Conservation (phyloP, 768 basidiomycete species). For the Termitomyces sp. region DNA sequence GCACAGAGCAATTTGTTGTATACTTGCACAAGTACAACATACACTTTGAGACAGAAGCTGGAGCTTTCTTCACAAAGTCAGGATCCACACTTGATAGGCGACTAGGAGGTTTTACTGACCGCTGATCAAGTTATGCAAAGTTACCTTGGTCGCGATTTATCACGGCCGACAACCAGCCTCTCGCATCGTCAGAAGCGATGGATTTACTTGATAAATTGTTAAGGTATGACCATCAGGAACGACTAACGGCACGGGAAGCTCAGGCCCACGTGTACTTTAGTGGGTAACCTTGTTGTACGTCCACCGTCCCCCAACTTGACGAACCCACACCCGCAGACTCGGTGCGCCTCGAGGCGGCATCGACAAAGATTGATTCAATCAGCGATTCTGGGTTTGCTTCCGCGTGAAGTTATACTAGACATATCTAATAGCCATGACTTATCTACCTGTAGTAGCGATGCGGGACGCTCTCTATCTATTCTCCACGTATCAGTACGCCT, state of each 20-base stretch:
- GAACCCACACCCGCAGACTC: conserved; percentile 28
- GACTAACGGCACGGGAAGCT: conserved; percentile 62
- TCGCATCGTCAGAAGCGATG: conserved; percentile 56
- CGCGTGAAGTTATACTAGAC: conserved; percentile 13
- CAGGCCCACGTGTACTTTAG: conserved; percentile 65
- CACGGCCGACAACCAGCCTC: conserved; percentile 49
- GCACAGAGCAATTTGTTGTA: conserved; percentile 57
- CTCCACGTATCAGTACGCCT: conserved; percentile 5
- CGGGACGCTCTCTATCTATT: conserved; percentile 10
- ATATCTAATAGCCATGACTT: background rate
- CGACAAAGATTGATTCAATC: conserved; percentile 37
- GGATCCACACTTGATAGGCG: conserved; percentile 9
- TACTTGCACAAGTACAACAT: conserved; percentile 60
- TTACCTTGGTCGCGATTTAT: conserved; percentile 64
- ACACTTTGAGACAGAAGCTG: conserved; percentile 58
- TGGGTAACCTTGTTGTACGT: conserved; percentile 19
- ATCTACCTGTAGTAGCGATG: conserved; percentile 9
- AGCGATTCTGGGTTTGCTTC: conserved; percentile 47
- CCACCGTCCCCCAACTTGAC: conserved; percentile 5
- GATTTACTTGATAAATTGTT: conserved; percentile 64
- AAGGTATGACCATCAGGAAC: conserved; percentile 64
- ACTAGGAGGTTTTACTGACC: background rate
- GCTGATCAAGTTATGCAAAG: conserved; percentile 40
- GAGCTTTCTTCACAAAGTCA: conserved; percentile 46
- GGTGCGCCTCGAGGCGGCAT: conserved; percentile 41